Base-by-base conservation (phyloP, 1,284 basidiomycete genomes). In the Rugosomyces carneus region DNA sequence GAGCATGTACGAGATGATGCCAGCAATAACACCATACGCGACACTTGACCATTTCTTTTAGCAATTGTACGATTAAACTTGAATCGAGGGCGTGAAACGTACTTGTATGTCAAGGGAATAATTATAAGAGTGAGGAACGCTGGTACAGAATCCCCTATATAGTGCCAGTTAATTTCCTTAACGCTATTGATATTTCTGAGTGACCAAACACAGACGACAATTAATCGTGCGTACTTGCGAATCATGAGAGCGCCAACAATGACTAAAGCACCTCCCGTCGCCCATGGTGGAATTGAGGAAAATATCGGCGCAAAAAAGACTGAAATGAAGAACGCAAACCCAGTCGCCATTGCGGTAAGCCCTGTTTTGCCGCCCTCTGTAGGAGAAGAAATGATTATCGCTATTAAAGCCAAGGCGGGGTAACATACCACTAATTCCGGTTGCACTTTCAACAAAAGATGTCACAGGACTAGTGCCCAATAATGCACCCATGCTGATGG, bases 251-350 rank as follows among this genome's bases (percentile, higher is more conserved):
- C 87, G 19, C 91, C 91, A 31, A 93, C 90, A 50, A 94, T 86
- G 50, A 91, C 78, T 39, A 94, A 71, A 3, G 90, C 89, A 48
- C 89, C 85, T 5, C 91, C 91, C 0, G 91, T 94, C 1, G 91
- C 90, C 88, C 90, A 94, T 0, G 81, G 58, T 0, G 91, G 91
- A 52, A 94, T 89, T 15, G 84, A 88, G 13, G 89, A 86, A 54
- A 94, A 93, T 59, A 94, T 87, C 2, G 91, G 91, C 9, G 90
- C 81, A 58, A 94, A 94, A 76, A 94, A 94, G 49, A 93, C 72
- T 3, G 80, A 87, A 48, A 93, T 66, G 64, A 93, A 88, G 76
- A 94, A 93, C 58, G 81, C 77, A 49, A 92, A 61, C 0, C 85
- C 81, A 1, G 80, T 80, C n/a, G 74, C 71, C 50, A 93, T 74